Percentiles rank a stretch among this genome's conserved stretches.
Evolutionary conservation across 1,284 basidiomycete species (phyloP).

Genomic region (Malassezia cuniculi): DNA sequence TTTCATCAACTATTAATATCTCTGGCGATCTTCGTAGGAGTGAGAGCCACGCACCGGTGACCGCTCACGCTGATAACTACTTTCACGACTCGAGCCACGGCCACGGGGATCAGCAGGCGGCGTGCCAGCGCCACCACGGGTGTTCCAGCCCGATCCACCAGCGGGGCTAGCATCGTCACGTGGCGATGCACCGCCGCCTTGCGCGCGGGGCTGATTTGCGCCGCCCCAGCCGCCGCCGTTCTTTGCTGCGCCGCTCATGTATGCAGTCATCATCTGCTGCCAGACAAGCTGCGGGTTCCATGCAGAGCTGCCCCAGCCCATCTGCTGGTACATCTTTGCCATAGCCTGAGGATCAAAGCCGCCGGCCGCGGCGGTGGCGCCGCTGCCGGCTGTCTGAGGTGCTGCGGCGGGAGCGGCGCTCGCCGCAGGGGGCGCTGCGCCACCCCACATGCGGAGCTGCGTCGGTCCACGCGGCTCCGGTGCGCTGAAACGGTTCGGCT

Average conservation of each 20-base stretch:
- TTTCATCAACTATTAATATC: neutral
- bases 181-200: constrained; percentile 11
- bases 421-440: neutral
- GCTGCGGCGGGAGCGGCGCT: constrained; percentile 18
- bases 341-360: constrained; percentile 49
- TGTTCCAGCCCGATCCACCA: constrained; percentile 45
- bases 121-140: constrained; percentile 9
- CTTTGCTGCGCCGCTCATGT: constrained; percentile 14
- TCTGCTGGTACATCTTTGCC: constrained; percentile 51
- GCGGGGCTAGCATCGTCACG: constrained; percentile 21
- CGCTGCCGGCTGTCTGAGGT: constrained; percentile 19
- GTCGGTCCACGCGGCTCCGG: constrained; percentile 14
- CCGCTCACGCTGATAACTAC: constrained; percentile 11
- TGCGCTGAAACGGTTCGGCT: constrained; percentile 8
- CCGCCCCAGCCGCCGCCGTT: constrained; percentile 6
- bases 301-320: constrained; percentile 46
- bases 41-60: constrained; percentile 13
- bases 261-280: constrained; percentile 38
- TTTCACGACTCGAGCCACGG: neutral
- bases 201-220: neutral
- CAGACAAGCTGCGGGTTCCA: constrained; percentile 43
- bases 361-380: constrained; percentile 6
- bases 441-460: constrained; percentile 10
- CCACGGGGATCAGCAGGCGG: neutral
- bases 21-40: constrained; percentile 12